Conservation (phyloP, 192 early-diverging fungal genomes). For the Phlyctochytrium arcticum region DNA sequence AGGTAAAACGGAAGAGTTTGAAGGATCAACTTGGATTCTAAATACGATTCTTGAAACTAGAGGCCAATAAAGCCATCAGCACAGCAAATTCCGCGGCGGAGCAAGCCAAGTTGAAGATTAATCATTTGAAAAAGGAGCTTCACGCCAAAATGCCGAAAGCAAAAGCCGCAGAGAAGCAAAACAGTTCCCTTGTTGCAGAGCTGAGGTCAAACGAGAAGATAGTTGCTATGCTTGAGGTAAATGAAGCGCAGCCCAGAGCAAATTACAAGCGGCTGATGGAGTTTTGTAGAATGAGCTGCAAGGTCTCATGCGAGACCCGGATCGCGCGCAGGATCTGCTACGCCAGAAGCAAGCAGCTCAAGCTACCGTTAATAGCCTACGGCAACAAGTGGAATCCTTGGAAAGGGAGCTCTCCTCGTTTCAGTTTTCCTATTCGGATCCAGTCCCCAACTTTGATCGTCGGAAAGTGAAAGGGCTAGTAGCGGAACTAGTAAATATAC, state of each 20-base stretch:
- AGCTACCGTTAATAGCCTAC: constrained; percentile 14
- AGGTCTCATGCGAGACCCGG: constrained; percentile 40
- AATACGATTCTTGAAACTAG: neutral
- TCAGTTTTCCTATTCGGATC: constrained; percentile 80
- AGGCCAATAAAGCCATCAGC: constrained; percentile 21
- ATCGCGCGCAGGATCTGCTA: constrained; percentile 34
- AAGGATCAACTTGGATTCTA: neutral
- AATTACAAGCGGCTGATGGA: neutral
- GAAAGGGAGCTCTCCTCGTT: constrained; percentile 33
- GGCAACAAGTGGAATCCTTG: constrained; percentile 25
- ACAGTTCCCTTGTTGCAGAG: constrained; percentile 51
- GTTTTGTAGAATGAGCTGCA: constrained; percentile 28
- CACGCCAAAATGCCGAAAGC: constrained; percentile 65
- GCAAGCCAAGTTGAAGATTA: constrained; percentile 77
- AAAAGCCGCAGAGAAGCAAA: constrained; percentile 63
- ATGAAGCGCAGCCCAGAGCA: neutral
- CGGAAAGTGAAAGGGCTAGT: constrained; percentile 89
- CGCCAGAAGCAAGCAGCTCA: constrained; percentile 27
- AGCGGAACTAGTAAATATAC: constrained; percentile 80
- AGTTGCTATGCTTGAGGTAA: constrained; percentile 19
- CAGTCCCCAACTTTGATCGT: constrained; percentile 83
- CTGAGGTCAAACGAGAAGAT: constrained; percentile 31
- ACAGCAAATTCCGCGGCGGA: constrained; percentile 40
- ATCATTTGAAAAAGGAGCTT: constrained; percentile 69
- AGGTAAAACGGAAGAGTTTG: constrained; percentile 24